Percentiles rank a stretch among this genome's conserved stretches.
These are phyloP conservation scores for Parachaetomium inaequale DNA, from an alignment of 495 filamentous ascomycete genomes.

Conservation along the genomic window DNA sequence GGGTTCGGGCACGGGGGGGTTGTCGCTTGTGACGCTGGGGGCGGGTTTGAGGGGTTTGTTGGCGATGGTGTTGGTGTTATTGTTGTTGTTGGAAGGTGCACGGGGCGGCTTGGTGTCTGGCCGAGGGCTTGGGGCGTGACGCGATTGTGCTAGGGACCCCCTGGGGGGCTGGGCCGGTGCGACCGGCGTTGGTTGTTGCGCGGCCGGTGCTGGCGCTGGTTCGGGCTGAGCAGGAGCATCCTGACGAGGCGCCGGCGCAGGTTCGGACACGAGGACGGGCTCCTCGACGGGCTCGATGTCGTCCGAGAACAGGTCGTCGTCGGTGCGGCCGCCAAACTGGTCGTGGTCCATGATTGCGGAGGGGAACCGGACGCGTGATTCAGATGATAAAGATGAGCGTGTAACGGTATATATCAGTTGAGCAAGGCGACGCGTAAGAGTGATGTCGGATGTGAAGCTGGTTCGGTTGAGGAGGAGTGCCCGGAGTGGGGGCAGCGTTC, in stretches of 20 bases:
- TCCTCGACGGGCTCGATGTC: slow-evolving; percentile 46
- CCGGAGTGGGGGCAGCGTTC: too few species aligned
- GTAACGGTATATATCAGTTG: not conserved
- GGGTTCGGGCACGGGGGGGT: not conserved
- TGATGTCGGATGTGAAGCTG: too few species aligned
- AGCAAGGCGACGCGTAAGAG: too few species aligned
- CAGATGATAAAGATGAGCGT: not conserved
- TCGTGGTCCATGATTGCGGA: slow-evolving; percentile 29
- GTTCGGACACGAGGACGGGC: not conserved
- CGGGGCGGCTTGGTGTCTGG: slow-evolving; percentile 25
- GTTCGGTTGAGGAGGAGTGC: too few species aligned
- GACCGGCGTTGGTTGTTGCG: not conserved
- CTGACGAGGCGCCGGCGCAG: not conserved
- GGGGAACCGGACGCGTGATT: not conserved
- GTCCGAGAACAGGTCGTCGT: slow-evolving; percentile 51
- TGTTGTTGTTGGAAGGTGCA: slow-evolving; percentile 19
- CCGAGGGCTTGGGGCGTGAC: slow-evolving; percentile 28
- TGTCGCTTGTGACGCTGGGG: not conserved
- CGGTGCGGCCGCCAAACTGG: slow-evolving; percentile 49
- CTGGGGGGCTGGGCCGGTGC: slow-evolving; percentile 12
- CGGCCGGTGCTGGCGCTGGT: not conserved
- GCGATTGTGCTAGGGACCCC: slow-evolving; percentile 39
- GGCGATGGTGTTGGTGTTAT: not conserved
- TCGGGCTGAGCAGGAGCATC: not conserved
- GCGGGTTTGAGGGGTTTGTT: slow-evolving; percentile 7